phyloP scores from a whole-genome alignment of 306 rosid species.

The Herpetospermum pedunculosum region DNA sequence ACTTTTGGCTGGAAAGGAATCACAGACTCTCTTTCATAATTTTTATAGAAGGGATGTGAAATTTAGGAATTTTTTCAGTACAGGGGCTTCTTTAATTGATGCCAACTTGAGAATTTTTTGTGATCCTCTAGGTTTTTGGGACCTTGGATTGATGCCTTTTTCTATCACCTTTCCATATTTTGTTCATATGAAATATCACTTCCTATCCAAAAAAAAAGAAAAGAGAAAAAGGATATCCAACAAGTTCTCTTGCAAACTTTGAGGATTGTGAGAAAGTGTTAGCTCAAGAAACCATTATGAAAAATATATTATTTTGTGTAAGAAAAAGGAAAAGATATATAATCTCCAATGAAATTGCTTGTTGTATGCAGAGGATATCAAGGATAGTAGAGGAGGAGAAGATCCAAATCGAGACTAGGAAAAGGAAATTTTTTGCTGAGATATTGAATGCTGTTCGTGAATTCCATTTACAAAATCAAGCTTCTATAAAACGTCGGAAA shows the following conservation, averaged over 20 bases:
- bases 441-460: conserved; percentile 89
- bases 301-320: background rate
- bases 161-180: background rate
- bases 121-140: background rate
- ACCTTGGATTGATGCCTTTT: background rate
- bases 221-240: background rate
- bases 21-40: background rate
- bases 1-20: background rate
- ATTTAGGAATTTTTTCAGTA: background rate
- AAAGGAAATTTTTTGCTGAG: conserved; percentile 84
- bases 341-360: background rate
- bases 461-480: conserved; percentile 87
- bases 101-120: background rate
- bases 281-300: background rate
- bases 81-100: background rate
- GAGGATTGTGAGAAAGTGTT: background rate
- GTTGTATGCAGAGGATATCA: conserved; percentile 60
- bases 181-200: background rate
- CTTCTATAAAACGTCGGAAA: conserved; percentile 83
- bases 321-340: background rate
- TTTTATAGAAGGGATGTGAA: background rate
- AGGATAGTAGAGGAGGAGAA: conserved; percentile 87
- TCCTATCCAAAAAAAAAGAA: background rate
- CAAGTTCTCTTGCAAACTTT: background rate
- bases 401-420: conserved; percentile 71